These are phyloP conservation scores for Rhizophora apiculata DNA, from an alignment of 345 rosid genomes.

Conservation along the genomic window DNA sequence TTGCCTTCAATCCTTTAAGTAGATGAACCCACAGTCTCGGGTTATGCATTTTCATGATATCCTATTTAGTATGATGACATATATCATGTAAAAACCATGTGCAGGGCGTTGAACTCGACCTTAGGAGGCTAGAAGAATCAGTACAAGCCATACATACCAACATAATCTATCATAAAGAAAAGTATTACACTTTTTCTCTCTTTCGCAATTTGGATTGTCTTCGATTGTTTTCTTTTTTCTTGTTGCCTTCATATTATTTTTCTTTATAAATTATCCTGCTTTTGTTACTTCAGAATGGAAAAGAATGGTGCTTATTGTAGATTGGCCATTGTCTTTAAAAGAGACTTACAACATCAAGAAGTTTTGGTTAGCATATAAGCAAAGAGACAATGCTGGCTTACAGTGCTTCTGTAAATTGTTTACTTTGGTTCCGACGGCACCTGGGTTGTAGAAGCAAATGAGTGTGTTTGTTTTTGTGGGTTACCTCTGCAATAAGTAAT, in stretches of 20 bases:
- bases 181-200: slow-evolving; percentile 31
- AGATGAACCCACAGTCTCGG: background rate
- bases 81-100: background rate
- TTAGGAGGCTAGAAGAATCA: slow-evolving; percentile 67
- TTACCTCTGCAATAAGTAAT: too few relatives aligned
- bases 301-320: background rate
- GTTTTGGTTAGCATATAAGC: background rate
- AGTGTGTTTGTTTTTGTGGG: too few relatives aligned
- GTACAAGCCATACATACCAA: slow-evolving; percentile 64
- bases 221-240: background rate
- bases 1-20: background rate
- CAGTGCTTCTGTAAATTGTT: background rate
- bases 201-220: background rate
- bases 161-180: slow-evolving; percentile 53
- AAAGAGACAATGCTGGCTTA: background rate
- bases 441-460: background rate
- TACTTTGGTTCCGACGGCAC: background rate
- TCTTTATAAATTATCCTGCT: background rate
- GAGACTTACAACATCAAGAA: background rate
- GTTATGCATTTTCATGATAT: background rate
- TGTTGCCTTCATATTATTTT: background rate
- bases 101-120: slow-evolving; percentile 86
- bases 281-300: background rate
- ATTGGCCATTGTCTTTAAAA: background rate
- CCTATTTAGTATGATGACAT: background rate